These are phyloP conservation scores for Talaromyces atroroseus DNA, from an alignment of 2,329 filamentous ascomycete species.

Conservation along the genomic window DNA sequence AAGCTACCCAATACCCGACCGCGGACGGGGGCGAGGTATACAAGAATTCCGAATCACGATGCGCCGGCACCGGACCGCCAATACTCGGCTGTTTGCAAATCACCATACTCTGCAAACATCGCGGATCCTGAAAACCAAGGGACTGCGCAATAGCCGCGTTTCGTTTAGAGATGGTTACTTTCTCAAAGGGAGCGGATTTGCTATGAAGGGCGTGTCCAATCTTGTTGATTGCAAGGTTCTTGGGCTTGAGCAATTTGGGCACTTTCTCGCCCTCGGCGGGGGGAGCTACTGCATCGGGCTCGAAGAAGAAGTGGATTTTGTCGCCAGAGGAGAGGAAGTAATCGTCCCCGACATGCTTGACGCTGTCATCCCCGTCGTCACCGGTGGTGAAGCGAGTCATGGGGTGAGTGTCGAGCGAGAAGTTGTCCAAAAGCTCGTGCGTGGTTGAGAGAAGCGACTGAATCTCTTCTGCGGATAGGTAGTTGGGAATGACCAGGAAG, in stretches of 20 bases:
- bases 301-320: conserved; percentile 95
- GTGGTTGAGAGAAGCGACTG: conserved; percentile 68
- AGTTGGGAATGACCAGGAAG: conserved; percentile 80
- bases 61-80: conserved; percentile 80
- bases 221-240: conserved; percentile 82
- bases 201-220: conserved; percentile 74
- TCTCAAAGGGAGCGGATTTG: conserved; percentile 61
- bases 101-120: conserved; percentile 87
- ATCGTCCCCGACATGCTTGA: conserved; percentile 78
- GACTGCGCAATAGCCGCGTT: conserved; percentile 62
- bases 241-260: conserved; percentile 68
- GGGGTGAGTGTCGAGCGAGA: conserved; percentile 77
- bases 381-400: conserved; percentile 93
- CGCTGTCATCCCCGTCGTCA: conserved; percentile 46
- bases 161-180: conserved; percentile 39
- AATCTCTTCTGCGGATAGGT: conserved; percentile 63
- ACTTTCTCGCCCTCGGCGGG: conserved; percentile 38
- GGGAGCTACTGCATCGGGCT: conserved; percentile 74
- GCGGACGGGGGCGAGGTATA: conserved; percentile 86
- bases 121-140: conserved; percentile 70
- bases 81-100: conserved; percentile 99
- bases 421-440: conserved; percentile 63
- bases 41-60: conserved; percentile 88
- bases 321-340: conserved; percentile 90
- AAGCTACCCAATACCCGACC: conserved; percentile 94